A percentile compares a stretch with the other conserved stretches of the same genome.
Evolutionary conservation across 768 basidiomycete genomes (phyloP).

Genomic region (Hericium alpestre): DNA sequence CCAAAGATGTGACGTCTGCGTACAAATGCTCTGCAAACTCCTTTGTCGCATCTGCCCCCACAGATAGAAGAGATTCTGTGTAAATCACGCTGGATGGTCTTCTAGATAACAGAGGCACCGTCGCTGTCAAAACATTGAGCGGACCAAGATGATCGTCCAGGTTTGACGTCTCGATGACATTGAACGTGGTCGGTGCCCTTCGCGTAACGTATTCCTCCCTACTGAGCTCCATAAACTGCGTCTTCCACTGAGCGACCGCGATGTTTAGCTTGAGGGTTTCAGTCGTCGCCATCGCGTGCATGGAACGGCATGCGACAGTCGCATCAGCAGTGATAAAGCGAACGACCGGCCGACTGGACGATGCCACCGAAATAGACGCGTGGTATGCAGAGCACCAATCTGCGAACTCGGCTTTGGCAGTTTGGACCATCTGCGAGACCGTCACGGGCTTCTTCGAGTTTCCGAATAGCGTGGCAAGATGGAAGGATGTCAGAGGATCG

Average conservation of each 20-base stretch:
- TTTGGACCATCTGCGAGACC: conserved; percentile 15
- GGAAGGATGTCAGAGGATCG: conserved; percentile 32
- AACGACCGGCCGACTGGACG: conserved; percentile 15
- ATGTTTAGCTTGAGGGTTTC: background rate
- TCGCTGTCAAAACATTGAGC: conserved; percentile 30
- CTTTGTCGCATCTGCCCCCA: background rate
- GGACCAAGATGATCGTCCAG: conserved; percentile 36
- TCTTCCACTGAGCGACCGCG: conserved; percentile 21
- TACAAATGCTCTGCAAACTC: background rate
- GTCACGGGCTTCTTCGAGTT: conserved; percentile 7
- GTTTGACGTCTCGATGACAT: conserved; percentile 42
- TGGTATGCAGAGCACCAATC: conserved; percentile 24
- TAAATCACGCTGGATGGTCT: conserved; percentile 25
- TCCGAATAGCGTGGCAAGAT: conserved; percentile 25
- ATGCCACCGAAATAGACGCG: conserved; percentile 4
- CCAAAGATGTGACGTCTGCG: background rate
- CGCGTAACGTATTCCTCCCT: conserved; percentile 20
- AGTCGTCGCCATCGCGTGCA: background rate
- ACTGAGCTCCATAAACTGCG: conserved; percentile 22
- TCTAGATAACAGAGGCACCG: conserved; percentile 27
- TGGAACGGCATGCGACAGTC: conserved; percentile 22
- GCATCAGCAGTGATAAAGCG: conserved; percentile 34
- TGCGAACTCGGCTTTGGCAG: conserved; percentile 25
- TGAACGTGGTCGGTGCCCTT: conserved; percentile 26
- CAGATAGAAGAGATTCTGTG: conserved; percentile 29